Base-by-base conservation (phyloP, 1,139 yeast genomes). In the Scheffersomyces titani region DNA sequence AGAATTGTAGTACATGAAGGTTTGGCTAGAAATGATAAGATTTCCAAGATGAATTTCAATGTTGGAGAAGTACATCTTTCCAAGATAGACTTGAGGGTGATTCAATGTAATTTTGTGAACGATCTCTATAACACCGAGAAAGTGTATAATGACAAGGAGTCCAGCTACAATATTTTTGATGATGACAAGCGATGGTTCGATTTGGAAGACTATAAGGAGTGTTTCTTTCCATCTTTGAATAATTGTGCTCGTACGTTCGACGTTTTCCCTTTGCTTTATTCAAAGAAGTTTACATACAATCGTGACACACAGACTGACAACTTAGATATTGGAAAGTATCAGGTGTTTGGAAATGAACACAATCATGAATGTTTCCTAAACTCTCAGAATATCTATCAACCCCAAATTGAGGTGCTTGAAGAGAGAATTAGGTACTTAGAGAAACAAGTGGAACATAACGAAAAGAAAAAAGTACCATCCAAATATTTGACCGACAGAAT, bases 1-100 rank as follows among this genome's bases (percentile, higher is more conserved):
- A 63, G 73, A 21, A 65, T 73, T 7, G 66, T 70, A 30, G 65
- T 71, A 7, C 73, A 75, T 54, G 79, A 77, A 51, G 77, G 69
- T 7, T 60, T 72, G 21, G 65, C 75, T 0, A 64, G 69, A 40
- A 70, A 70, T 51, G 69, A 70, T 53, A 70, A 71, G 52, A 69
- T 75, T 4, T 70, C 72, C 72, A 80, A 78, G 61, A 80, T 80
- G 84, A 72, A 70, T 54, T 77, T 80, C 64, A 74, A 79, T 62
- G 59, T 77, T 21, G 84, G 82, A 2, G 82, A 80, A 58, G 76
- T 78, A 5, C 76, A 73, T 51, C 66, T 80, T 45, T 63, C 72
- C 3, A 76, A 75, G 5, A 78, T 80, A 47, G 84, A 80, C 60
- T 65, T 80, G 59, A 68, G 84, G 52, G 71, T 73, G 1, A 64